These are phyloP conservation scores for Eucalyptus regnans DNA, from an alignment of 345 rosid genomes.

Conservation along the genomic window DNA sequence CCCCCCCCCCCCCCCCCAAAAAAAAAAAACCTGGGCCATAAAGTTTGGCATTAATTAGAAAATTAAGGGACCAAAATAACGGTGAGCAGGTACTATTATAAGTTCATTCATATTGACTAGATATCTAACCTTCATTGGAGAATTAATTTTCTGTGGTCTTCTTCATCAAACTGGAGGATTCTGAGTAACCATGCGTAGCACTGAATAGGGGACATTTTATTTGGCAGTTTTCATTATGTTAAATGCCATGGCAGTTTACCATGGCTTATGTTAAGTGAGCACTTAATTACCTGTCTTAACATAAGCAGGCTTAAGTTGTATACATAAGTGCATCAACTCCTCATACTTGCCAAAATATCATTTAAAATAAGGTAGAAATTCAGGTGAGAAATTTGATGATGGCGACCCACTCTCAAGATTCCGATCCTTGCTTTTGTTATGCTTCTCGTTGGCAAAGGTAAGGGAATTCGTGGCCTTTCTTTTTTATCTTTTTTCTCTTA, in stretches of 20 bases:
- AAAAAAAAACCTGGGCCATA: neutral
- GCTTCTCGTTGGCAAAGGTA: neutral
- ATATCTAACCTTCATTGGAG: too few relatives aligned
- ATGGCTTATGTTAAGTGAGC: neutral
- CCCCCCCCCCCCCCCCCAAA: fast-evolving
- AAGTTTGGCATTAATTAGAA: too few relatives aligned
- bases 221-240: neutral
- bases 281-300: neutral
- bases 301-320: neutral
- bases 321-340: neutral
- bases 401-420: neutral
- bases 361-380: neutral
- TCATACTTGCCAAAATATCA: neutral
- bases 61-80: neutral
- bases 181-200: neutral
- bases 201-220: neutral
- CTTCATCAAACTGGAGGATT: neutral
- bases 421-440: neutral
- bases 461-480: neutral
- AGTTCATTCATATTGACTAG: neutral
- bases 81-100: neutral
- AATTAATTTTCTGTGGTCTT: neutral
- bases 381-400: neutral
- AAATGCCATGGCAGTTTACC: neutral
- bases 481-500: neutral